Base-by-base conservation (phyloP, 106 monocot species). In the Apostasia ramifera region DNA sequence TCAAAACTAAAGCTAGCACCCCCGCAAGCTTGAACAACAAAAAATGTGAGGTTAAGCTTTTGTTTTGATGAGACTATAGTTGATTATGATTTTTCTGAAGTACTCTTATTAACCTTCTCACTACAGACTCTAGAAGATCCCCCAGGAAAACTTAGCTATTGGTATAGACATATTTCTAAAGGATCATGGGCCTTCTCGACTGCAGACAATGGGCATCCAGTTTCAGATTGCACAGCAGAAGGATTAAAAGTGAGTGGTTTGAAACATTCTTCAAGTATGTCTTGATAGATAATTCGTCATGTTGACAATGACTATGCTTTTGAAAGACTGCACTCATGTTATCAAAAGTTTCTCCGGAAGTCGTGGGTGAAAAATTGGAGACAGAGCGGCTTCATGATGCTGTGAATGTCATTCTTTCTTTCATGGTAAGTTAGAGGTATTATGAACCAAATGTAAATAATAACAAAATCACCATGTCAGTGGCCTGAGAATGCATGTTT, bases 151-250 rank as follows among this genome's bases (percentile, higher is more conserved):
- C 66, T 66, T 15, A 47, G 3, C 8, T 66, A 6, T 8, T 85
- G 84, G 84, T 81, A 77, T 52, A 76, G 84, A 3, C 65, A 76
- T 43, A 83, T 74, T 52, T 82, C 82, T 8, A 77, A 77, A 77
- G 82, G 82, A 49, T 73, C 82, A 8, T 82, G 82, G 82, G 63
- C 82, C 47, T 82, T 78, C 61, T 82, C 82, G 46, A 82, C 74
- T 55, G 78, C 66, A 59, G 82, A 82, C 70, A 77, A 82, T 44
- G 78, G 82, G 70, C 78, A 78, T 77, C 78, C 78, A 11, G 70
- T 78, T 71, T 82, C 82, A 66, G 82, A 82, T 64, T 78, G 78
- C 61, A 82, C 82, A 12, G 56, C 78, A 58, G 82, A 74, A 74
- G 78, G 78, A 54, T 66, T 82, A 55, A 73, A 74, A 56, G 82